A percentile compares a stretch with the other conserved stretches of the same genome.
Evolutionary conservation across 345 rosid genomes (phyloP).

Genomic region (Melaleuca alternifolia): DNA sequence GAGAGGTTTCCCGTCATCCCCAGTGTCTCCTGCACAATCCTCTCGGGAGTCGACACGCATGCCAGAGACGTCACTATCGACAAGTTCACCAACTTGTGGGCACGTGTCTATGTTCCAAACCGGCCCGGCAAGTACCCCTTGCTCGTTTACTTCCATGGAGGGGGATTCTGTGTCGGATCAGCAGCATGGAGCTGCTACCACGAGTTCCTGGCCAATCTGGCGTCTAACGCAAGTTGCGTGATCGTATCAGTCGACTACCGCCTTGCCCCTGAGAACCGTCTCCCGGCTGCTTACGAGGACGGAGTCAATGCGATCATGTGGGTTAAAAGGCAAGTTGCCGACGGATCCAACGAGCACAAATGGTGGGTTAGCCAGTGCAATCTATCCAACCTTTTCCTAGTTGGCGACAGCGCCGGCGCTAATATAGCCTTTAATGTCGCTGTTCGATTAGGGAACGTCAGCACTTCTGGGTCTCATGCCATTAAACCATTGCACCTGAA

Average conservation of each 20-base stretch:
- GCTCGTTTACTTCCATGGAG: slow-evolving; percentile 61
- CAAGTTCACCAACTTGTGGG: slow-evolving; percentile 46
- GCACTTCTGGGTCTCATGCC: neutral
- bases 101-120: slow-evolving; percentile 55
- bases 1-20: slow-evolving; percentile 52
- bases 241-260: slow-evolving; percentile 47
- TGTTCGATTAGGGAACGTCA: slow-evolving; percentile 6
- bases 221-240: slow-evolving; percentile 27
- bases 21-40: slow-evolving; percentile 18
- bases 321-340: slow-evolving; percentile 15
- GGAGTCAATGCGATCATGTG: slow-evolving; percentile 44
- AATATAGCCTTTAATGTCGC: slow-evolving; percentile 51
- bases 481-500: slow-evolving; percentile 4
- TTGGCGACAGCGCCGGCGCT: slow-evolving; percentile 71
- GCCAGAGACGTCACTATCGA: slow-evolving; percentile 44
- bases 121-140: slow-evolving; percentile 21
- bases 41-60: slow-evolving; percentile 31
- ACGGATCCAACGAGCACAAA: neutral
- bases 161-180: slow-evolving; percentile 60
- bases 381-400: slow-evolving; percentile 24
- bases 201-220: slow-evolving; percentile 36
- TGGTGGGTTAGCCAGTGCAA: slow-evolving; percentile 29
- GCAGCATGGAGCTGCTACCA: slow-evolving; percentile 64
- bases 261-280: slow-evolving; percentile 52
- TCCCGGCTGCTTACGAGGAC: slow-evolving; percentile 60